Evolutionary conservation across 805 yeast genomes (phyloP).

Genomic region (Ogataea ganodermae): DNA sequence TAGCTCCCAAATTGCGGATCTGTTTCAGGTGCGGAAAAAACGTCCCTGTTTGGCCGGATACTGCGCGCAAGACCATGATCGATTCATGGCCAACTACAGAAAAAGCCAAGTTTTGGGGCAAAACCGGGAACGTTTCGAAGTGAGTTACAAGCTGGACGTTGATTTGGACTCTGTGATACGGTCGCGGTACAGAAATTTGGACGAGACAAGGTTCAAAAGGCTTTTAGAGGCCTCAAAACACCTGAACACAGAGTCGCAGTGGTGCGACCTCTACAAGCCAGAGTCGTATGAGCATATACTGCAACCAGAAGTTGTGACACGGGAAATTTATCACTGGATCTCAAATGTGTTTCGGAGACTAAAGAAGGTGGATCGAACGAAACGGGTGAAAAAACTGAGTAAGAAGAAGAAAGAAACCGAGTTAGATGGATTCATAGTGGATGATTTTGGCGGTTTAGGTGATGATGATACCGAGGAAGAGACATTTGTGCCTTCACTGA

Average conservation of each 20-base stretch:
- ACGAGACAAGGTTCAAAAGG: slow-evolving; percentile 11
- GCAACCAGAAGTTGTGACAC: slow-evolving; percentile 30
- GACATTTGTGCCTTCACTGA: slow-evolving; percentile 61
- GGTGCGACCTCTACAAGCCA: slow-evolving; percentile 52
- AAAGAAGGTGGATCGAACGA: slow-evolving; percentile 30
- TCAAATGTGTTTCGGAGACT: slow-evolving; percentile 38
- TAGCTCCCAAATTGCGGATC: too few species aligned
- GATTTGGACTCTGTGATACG: slow-evolving; percentile 4
- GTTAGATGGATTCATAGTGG: slow-evolving; percentile 42
- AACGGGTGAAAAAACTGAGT: slow-evolving; percentile 26
- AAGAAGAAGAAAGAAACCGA: slow-evolving; percentile 24
- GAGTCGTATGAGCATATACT: slow-evolving; percentile 36
- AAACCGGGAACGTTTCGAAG: not conserved
- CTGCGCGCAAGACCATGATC: not conserved
- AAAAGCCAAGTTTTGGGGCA: not conserved
- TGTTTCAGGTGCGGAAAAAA: too few species aligned
- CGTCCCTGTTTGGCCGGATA: too few species aligned
- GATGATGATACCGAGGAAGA: slow-evolving; percentile 36
- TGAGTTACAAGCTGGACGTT: slow-evolving; percentile 3
- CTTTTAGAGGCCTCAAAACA: slow-evolving; percentile 1
- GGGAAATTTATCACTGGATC: slow-evolving; percentile 42
- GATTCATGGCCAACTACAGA: slow-evolving; percentile 10
- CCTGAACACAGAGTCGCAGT: slow-evolving; percentile 26
- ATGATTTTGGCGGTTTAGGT: slow-evolving; percentile 28
- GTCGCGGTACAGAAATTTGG: slow-evolving; percentile 7